Base-by-base conservation (phyloP, 2,329 filamentous ascomycete genomes). In the Thielaviopsis musarum region DNA sequence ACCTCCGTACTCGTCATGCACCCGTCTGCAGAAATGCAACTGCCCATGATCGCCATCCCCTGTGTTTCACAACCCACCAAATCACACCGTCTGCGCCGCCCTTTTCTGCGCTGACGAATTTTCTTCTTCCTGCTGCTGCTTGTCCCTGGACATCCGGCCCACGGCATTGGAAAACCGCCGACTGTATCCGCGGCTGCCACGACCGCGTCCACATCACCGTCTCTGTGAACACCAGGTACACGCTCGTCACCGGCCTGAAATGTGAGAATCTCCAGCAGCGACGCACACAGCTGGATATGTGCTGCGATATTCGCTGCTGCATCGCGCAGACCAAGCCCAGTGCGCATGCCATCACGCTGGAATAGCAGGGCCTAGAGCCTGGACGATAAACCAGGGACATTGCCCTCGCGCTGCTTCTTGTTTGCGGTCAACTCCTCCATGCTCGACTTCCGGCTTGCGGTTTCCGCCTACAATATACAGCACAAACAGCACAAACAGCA, bases 391-490 rank as follows among this genome's bases (percentile, higher is more conserved):
- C 71, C 0, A 61, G 60, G 1, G 72, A 70, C 71, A 86, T 77
- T 1, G 64, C 66, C n/a, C 5, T 65, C 56, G 7, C 80, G 74
- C 17, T 79, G 67, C 0, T 63, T 59, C 0, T 67, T 54, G 61
- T 85, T 73, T 1, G 66, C 69, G 0, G 75, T 74, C 0, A 87
- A 70, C 59, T 74, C 66, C 48, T 76, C 65, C 0, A 82, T 76
- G 73, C 66, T 83, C 81, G 3, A 87, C 81, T 12, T 76, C 75
- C 0, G 75, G 70, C 65, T 84, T 87, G 59, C 78, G 75, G 69
- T 87, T 87, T 3, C 83, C 82, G 19, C 84, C 84, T 0, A 87
- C 82, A 59, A 87, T 77, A 63, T 85, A 73, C 3, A 87, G 74
- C 66, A 79, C 84, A 71, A 84, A 73, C 3, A 87, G 74, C 66